These are phyloP conservation scores for Metarhizium brunneum DNA, from an alignment of 2,329 filamentous ascomycete species.

Conservation along the genomic window DNA sequence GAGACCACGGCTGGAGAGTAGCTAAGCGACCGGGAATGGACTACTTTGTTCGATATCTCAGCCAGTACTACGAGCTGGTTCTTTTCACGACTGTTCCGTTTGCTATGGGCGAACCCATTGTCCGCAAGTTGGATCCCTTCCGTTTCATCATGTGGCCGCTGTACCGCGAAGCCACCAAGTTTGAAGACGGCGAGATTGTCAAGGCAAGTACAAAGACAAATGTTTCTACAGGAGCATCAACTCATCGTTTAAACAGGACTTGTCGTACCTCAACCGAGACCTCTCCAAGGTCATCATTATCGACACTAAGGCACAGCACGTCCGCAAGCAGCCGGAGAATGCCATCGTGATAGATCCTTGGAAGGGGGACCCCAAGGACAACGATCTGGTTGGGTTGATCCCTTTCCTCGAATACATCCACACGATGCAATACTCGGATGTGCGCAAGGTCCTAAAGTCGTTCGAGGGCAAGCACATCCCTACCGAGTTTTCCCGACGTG, in stretches of 20 bases:
- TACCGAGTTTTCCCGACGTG: constrained; percentile 77
- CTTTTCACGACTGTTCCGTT: constrained; percentile 87
- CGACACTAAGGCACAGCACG: constrained; percentile 75
- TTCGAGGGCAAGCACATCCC: constrained; percentile 88
- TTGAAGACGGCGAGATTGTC: constrained; percentile 90
- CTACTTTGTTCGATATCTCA: constrained; percentile 94
- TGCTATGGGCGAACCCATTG: constrained; percentile 74
- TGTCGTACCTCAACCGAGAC: constrained; percentile 95
- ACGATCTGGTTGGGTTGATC: constrained; percentile 78
- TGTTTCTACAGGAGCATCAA: neutral
- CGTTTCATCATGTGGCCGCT: constrained; percentile 92
- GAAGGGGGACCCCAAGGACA: constrained; percentile 75
- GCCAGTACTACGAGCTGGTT: constrained; percentile 96
- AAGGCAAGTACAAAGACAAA: constrained; percentile 52
- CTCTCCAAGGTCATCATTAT: constrained; percentile 92
- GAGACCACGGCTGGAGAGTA: constrained; percentile 89
- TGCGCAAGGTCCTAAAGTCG: constrained; percentile 75
- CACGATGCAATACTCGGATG: constrained; percentile 84
- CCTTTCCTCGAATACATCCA: constrained; percentile 97
- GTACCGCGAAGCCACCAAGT: constrained; percentile 93
- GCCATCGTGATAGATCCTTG: constrained; percentile 87
- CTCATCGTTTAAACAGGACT: constrained; percentile 50
- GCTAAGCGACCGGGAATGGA: constrained; percentile 93
- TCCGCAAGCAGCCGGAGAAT: constrained; percentile 90
- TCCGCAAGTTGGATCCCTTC: constrained; percentile 91